Conservation (phyloP, 352 stramenopile species). For the Sclerospora graminicola region DNA sequence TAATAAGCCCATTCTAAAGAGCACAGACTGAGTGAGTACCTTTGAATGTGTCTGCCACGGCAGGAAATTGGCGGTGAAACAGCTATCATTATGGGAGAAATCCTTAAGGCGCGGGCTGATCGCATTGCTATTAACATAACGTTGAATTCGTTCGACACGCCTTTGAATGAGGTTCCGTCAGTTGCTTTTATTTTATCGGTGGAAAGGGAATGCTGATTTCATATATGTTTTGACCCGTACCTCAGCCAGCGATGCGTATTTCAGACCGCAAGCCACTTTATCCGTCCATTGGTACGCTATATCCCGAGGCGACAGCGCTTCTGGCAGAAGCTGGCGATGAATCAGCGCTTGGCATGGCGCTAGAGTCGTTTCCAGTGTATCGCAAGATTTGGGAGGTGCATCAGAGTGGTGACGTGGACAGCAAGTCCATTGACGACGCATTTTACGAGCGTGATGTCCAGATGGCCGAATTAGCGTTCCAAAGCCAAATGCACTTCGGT, state of each 20-base stretch:
- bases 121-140: conserved; percentile 99
- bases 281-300: conserved; percentile 94
- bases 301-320: conserved; percentile 93
- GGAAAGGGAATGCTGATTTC: neutral
- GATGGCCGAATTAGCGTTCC: conserved; percentile 96
- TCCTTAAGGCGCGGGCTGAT: conserved; percentile 92
- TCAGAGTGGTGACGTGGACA: conserved; percentile 86
- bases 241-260: conserved; percentile 91
- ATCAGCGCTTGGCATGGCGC: conserved; percentile 63
- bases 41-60: neutral
- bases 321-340: conserved; percentile 91
- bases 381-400: conserved; percentile 96
- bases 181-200: conserved; percentile 13
- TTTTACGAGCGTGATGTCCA: conserved; percentile 99
- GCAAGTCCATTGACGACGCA: conserved; percentile 98
- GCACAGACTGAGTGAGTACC: neutral
- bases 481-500: conserved; percentile 99
- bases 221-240: conserved; percentile 1
- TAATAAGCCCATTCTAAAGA: neutral
- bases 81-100: conserved; percentile 95
- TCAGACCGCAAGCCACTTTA: conserved; percentile 96
- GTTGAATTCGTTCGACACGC: conserved; percentile 96
- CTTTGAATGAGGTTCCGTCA: conserved; percentile 67
- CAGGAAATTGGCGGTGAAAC: conserved; percentile 94
- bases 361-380: conserved; percentile 95